Percentiles rank a stretch among this genome's conserved stretches.
Conservation (phyloP, 306 rosid species). For the Glycine soja region DNA sequence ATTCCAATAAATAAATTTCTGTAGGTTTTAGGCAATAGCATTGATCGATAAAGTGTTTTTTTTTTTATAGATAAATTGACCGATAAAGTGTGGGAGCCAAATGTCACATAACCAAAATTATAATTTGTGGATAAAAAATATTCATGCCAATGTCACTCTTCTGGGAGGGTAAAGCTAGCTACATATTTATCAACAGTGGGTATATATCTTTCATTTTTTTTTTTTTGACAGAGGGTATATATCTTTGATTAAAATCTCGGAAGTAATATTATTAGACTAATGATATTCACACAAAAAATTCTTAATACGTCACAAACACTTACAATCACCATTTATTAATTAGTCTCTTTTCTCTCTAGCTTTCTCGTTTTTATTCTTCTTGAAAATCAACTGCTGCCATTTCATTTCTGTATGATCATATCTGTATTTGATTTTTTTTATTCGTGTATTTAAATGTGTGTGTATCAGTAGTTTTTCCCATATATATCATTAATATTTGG, state of each 20-base stretch:
- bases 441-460: no score
- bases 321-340: background rate
- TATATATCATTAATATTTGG: background rate
- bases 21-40: no score
- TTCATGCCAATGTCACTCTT: background rate
- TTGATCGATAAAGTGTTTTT: no score
- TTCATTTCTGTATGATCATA: no score
- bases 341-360: background rate
- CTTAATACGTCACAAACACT: background rate
- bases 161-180: background rate
- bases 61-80: no score
- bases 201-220: background rate
- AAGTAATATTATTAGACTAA: background rate
- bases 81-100: no score
- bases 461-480: background rate
- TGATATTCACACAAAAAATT: background rate
- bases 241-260: background rate
- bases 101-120: background rate
- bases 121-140: background rate
- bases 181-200: background rate
- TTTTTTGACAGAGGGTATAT: no score
- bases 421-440: no score
- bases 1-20: no score
- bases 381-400: no score
- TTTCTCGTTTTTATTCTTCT: background rate